Evolutionary conservation across 345 rosid genomes (phyloP), one percentile per base, ranked within the genome.

Genomic region (Murraya koenigii): DNA sequence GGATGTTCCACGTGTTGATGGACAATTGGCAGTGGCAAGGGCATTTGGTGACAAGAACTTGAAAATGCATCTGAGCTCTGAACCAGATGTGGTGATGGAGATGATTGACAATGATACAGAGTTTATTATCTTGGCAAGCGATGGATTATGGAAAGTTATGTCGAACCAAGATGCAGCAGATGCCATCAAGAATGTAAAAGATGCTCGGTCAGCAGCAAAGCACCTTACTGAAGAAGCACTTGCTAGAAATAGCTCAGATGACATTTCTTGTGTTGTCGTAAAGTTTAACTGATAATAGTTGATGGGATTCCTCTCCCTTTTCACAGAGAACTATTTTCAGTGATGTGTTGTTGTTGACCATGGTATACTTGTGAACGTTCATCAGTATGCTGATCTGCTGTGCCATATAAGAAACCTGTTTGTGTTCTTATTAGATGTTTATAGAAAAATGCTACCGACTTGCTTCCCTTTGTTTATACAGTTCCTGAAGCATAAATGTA

Each of bases 91-190:
- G 35, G 66, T 81, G 0, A 80, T 86, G 60, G 95, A 94, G 77
- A 74, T 61, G 38, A 82, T 96, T 25, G 88, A 81, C 20, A 89
- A 90, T 71, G 94, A 83, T 76, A 86, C 91, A 1, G 95, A 94
- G 38, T 91, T 78, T 65, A 84, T 92, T 52, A 87, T 96, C 80
- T 79, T 95, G 82, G 96, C 97, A 7, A 95, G 99, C 79, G 98
- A 96, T 78, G 98, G 99, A 6, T 80, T 96, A 23, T 96, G 99
- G 98, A 92, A 90, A 97, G 99, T 94, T 54, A 52, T 92, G 95
- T 79, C 93, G 22, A 96, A 96, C 80, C 97, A 92, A 83, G 97
- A 94, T 82, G 98, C 97, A 0, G 88, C 80, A 17, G 92, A 96
- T 68, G 81, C 91, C 22, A 86, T 92, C 74, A 85, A 83, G 89